A percentile compares a stretch with the other conserved stretches of the same genome.
phyloP scores from a whole-genome alignment of 2,329 filamentous ascomycete species.

The Exophiala lecanii-corni region DNA sequence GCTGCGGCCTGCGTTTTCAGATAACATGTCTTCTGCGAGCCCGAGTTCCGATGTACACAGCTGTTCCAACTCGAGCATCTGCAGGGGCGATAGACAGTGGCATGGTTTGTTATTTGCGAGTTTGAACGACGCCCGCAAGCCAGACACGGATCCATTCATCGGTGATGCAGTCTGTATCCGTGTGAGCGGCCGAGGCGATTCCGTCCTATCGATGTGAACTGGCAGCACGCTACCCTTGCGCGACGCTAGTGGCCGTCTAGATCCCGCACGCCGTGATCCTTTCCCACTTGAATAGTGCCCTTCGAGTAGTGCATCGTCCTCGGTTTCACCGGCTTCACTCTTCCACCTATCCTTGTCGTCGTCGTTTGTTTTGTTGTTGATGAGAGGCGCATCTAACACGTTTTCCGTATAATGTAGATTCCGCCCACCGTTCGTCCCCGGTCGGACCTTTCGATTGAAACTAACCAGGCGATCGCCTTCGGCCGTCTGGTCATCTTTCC shows the following conservation, averaged over 20 bases:
- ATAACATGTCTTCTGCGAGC: conserved; percentile 81
- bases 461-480: conserved; percentile 86
- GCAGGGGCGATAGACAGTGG: conserved; percentile 61
- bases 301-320: conserved; percentile 34
- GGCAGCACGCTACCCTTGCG: conserved; percentile 41
- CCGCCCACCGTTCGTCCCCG: conserved; percentile 73
- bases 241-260: conserved; percentile 35
- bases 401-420: conserved; percentile 91
- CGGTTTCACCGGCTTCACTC: conserved; percentile 65
- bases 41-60: conserved; percentile 83
- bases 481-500: conserved; percentile 81
- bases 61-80: conserved; percentile 90
- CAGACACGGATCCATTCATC: conserved; percentile 32
- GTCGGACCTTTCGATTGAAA: conserved; percentile 67
- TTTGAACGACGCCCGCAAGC: conserved; percentile 39
- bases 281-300: conserved; percentile 43
- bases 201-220: conserved; percentile 32
- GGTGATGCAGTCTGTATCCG: conserved; percentile 37
- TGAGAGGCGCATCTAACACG: conserved; percentile 63
- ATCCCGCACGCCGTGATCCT: conserved; percentile 40
- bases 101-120: conserved; percentile 54
- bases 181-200: conserved; percentile 23
- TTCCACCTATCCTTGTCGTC: conserved; percentile 56
- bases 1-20: conserved; percentile 83
- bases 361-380: too few species aligned